Evolutionary conservation across 2,329 filamentous ascomycete genomes (phyloP).

Genomic region (Diplodia mutila): DNA sequence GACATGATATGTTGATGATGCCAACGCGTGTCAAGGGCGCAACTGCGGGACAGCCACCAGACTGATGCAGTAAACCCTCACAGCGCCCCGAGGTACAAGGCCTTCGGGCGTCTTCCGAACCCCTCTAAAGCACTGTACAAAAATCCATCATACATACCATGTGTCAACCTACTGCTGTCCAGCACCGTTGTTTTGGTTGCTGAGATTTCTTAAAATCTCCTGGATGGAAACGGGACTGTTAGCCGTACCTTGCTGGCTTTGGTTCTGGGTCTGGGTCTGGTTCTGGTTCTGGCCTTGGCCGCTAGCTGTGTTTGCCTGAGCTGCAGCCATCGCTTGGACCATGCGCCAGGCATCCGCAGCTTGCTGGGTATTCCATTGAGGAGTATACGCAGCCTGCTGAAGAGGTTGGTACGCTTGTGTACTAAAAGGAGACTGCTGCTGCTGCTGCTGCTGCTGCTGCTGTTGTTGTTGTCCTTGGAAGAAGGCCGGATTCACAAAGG

Average conservation of each 20-base stretch:
- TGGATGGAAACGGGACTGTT: constrained; percentile 7
- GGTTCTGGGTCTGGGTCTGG: background rate
- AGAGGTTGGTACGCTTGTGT: constrained; percentile 16
- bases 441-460: constrained; percentile 21
- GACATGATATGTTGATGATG: constrained; percentile 1
- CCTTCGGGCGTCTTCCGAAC: background rate
- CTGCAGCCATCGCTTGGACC: constrained; percentile 24
- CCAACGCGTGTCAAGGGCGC: background rate
- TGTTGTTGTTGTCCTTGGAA: constrained; percentile 33
- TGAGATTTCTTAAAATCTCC: constrained; percentile 11
- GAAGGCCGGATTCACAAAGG: constrained; percentile 41
- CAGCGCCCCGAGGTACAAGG: background rate
- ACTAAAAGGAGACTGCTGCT: constrained; percentile 19
- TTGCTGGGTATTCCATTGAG: constrained; percentile 18
- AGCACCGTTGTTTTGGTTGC: constrained; percentile 13
- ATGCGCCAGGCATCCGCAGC: constrained; percentile 21
- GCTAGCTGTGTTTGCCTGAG: constrained; percentile 3
- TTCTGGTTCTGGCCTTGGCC: constrained; percentile 5
- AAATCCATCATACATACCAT: constrained; percentile 12
- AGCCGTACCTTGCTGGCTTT: background rate
- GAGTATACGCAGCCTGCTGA: background rate
- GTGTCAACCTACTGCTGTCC: background rate
- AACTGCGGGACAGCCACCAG: constrained; percentile 8
- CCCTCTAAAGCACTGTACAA: background rate
- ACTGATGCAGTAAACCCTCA: background rate